Conservation (phyloP, 805 yeast genomes). For the Millerago galiae region DNA sequence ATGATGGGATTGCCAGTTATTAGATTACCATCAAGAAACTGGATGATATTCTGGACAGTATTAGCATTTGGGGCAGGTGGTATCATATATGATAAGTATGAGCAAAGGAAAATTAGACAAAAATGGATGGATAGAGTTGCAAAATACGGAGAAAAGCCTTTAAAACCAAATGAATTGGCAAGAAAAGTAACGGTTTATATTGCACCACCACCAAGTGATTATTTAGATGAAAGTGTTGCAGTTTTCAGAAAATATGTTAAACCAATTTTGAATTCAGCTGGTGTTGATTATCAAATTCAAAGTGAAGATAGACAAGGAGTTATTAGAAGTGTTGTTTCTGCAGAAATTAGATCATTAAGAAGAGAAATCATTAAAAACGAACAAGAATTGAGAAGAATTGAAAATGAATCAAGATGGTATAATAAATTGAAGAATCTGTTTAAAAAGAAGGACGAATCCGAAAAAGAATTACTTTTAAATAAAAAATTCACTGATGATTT, state of each 20-base stretch:
- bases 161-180: slow-evolving; percentile 47
- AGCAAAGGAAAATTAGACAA: slow-evolving; percentile 60
- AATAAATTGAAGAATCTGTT: slow-evolving; percentile 11
- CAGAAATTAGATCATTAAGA: slow-evolving; percentile 68
- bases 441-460: slow-evolving; percentile 6
- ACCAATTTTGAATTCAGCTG: slow-evolving; percentile 79
- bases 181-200: slow-evolving; percentile 76
- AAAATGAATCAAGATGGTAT: slow-evolving; percentile 15
- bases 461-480: slow-evolving; percentile 16
- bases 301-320: slow-evolving; percentile 86
- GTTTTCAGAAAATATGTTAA: slow-evolving; percentile 76
- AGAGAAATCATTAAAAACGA: slow-evolving; percentile 32
- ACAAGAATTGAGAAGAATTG: slow-evolving; percentile 15
- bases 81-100: slow-evolving; percentile 66
- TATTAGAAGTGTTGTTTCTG: slow-evolving; percentile 76
- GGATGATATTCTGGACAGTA: slow-evolving; percentile 84
- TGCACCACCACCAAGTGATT: slow-evolving; percentile 97
- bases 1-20: slow-evolving; percentile 80
- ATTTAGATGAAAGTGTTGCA: slow-evolving; percentile 62
- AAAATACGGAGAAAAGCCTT: slow-evolving; percentile 41
- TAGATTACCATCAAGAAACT: slow-evolving; percentile 82
- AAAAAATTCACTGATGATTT: slow-evolving; percentile 29
- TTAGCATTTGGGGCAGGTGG: slow-evolving; percentile 67
- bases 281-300: slow-evolving; percentile 73
- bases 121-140: slow-evolving; percentile 60